Base-by-base conservation (phyloP, 305 asterid species). In the Fraxinus velutina region DNA sequence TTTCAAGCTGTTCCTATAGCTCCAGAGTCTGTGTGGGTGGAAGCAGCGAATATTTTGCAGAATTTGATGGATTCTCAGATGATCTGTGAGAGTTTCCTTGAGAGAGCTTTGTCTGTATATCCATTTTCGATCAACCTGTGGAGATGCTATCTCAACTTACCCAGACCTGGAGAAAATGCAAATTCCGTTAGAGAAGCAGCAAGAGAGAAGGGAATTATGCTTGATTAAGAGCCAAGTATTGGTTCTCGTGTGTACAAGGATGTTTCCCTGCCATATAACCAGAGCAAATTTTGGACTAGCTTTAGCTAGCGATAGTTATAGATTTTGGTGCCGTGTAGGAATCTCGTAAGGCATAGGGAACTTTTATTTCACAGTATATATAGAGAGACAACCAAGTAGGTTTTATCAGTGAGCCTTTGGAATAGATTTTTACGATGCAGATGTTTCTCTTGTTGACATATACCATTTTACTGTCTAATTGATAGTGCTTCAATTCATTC, bases 1-100 rank as follows among this genome's bases (percentile, higher is more conserved):
- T 84, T 83, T 64, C 89, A 84, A 66, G 89, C 89, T 50, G 86
- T 89, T 79, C 92, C 92, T 0, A 50, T 89, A 30, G 92, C 92
- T 21, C 88, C 91, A n/a, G 92, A 89, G 32, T 76, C 77, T 13
- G 83, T 75, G 24, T 89, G 92, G 91, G 86, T 83, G 64, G 91
- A 88, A 80, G 85, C 92, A n/a, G 83, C 88, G 5, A 73, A 83
- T 13, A 55, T 86, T 30, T 80, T 89, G 78, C 64, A 72, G 52
- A 60, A 80, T 71, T 81, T 86, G 78, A 75, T 85, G 3, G 80
- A 81, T 36, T 70, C 73, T 80, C 75, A 24, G 52, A 30, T 79
- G 34, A 79, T 81, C 2, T 75, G 83, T 2, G 64, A 83, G 81
- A 89, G 82, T 77, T 87, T 89, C 71, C 83, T 81, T 70, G 62